These are phyloP conservation scores for Sugiyamaella castrensis DNA, from an alignment of 1,139 yeast species.

Conservation along the genomic window DNA sequence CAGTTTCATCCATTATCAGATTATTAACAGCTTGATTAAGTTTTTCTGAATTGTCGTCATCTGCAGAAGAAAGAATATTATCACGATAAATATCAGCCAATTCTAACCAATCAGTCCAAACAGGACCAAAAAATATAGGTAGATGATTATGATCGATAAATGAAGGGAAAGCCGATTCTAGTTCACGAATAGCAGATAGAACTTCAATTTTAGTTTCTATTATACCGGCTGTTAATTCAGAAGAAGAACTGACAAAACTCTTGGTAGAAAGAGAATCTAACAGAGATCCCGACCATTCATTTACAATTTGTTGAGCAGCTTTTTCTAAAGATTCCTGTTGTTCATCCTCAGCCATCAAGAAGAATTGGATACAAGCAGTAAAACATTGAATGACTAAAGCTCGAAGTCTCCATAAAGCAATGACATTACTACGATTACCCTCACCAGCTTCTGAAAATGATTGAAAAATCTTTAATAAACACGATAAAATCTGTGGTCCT, in stretches of 20 bases:
- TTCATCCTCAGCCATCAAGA: constrained; percentile 35
- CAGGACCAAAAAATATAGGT: constrained; percentile 1
- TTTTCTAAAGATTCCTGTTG: constrained; percentile 25
- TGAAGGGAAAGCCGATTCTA: constrained; percentile 33
- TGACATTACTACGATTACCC: neutral
- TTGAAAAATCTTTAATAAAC: neutral
- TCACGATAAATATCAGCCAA: neutral
- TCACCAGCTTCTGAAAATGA: neutral
- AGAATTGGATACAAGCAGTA: constrained; percentile 34
- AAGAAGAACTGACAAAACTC: constrained; percentile 12
- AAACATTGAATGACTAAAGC: constrained; percentile 35
- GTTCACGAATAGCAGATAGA: constrained; percentile 28
- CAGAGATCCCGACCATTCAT: constrained; percentile 32
- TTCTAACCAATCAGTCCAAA: constrained; percentile 6
- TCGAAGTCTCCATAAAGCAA: constrained; percentile 13
- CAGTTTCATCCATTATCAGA: constrained; percentile 5
- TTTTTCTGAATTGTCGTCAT: neutral
- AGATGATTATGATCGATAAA: neutral
- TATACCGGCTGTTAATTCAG: constrained; percentile 6
- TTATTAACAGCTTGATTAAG: constrained; percentile 1
- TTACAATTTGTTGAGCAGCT: constrained; percentile 28
- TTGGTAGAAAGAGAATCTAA: constrained; percentile 17
- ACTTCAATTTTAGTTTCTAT: constrained; percentile 21
- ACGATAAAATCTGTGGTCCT: constrained; percentile 39
- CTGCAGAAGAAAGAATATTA: neutral